Percentiles rank a stretch among this genome's conserved stretches.
These are phyloP conservation scores for Jamesozyma lodderae DNA, from an alignment of 805 yeast genomes.

Conservation along the genomic window DNA sequence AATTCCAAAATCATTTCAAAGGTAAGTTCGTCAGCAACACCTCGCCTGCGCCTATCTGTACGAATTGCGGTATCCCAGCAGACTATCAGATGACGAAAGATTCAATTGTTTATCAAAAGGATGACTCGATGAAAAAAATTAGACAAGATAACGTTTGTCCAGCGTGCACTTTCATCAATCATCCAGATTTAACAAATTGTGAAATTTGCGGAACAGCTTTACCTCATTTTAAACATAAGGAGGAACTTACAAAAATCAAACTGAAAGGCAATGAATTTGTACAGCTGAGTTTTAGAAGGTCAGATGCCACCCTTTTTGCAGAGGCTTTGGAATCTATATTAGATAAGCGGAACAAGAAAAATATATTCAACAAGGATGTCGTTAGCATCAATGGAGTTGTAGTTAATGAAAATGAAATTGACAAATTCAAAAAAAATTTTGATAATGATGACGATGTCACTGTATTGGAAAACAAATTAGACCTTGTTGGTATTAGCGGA, in stretches of 20 bases:
- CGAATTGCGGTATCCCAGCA: slow-evolving; percentile 54
- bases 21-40: slow-evolving; percentile 6
- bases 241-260: neutral
- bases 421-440: no score
- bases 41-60: slow-evolving; percentile 39
- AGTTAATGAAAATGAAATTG: slow-evolving; percentile 7
- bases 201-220: slow-evolving; percentile 77
- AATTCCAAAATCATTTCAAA: slow-evolving; percentile 1
- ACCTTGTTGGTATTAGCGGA: slow-evolving; percentile 59
- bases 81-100: slow-evolving; percentile 30
- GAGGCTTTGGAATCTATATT: slow-evolving; percentile 37
- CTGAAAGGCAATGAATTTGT: slow-evolving; percentile 26
- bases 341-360: slow-evolving; percentile 30
- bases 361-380: slow-evolving; percentile 25
- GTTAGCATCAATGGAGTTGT: slow-evolving; percentile 27
- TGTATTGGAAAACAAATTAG: slow-evolving; percentile 21
- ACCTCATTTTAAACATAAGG: slow-evolving; percentile 7
- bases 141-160: slow-evolving; percentile 33
- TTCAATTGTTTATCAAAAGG: slow-evolving; percentile 18
- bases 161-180: slow-evolving; percentile 73
- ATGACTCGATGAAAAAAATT: neutral
- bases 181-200: slow-evolving; percentile 66
- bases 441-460: neutral
- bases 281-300: slow-evolving; percentile 67
- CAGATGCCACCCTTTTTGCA: slow-evolving; percentile 52